Conservation (phyloP, 108 stramenopile species). For the Poteriospumella lacustris region DNA sequence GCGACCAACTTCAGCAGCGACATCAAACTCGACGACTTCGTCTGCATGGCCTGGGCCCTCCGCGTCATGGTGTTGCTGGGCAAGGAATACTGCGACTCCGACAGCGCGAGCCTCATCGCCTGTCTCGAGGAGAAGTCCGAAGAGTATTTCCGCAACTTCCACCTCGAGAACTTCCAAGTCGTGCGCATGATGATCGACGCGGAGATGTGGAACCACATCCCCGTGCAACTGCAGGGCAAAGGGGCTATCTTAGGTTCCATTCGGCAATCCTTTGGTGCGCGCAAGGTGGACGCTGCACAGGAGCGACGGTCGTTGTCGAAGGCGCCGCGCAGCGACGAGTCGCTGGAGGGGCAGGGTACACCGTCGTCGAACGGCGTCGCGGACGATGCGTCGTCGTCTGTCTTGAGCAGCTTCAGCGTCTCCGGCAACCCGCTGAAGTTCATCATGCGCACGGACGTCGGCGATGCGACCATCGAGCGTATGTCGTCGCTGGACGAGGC, state of each 20-base stretch:
- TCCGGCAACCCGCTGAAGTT: too few relatives aligned
- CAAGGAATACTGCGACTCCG: slow-evolving; percentile 31
- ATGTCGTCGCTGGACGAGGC: too few relatives aligned
- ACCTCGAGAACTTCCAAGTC: slow-evolving; percentile 37
- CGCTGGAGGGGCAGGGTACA: background rate
- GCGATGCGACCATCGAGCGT: too few relatives aligned
- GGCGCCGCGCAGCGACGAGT: background rate
- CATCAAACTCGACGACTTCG: slow-evolving; percentile 38
- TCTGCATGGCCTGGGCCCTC: slow-evolving; percentile 32
- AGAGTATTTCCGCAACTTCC: slow-evolving; percentile 35
- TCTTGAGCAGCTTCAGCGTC: background rate
- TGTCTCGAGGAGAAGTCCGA: slow-evolving; percentile 31
- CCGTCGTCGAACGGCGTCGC: background rate
- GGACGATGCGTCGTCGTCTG: background rate
- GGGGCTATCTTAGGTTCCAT: background rate
- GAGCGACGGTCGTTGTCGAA: too few relatives aligned
- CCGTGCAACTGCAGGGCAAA: slow-evolving; percentile 33
- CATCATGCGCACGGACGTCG: too few relatives aligned
- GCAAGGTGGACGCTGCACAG: too few relatives aligned
- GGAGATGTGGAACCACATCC: slow-evolving; percentile 39
- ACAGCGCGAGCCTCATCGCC: background rate
- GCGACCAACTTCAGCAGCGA: background rate
- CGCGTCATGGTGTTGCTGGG: slow-evolving; percentile 32
- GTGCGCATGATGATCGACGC: slow-evolving; percentile 42
- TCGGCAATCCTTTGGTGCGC: background rate